Conservation (phyloP, 345 rosid species). For the Eutrema japonicum region DNA sequence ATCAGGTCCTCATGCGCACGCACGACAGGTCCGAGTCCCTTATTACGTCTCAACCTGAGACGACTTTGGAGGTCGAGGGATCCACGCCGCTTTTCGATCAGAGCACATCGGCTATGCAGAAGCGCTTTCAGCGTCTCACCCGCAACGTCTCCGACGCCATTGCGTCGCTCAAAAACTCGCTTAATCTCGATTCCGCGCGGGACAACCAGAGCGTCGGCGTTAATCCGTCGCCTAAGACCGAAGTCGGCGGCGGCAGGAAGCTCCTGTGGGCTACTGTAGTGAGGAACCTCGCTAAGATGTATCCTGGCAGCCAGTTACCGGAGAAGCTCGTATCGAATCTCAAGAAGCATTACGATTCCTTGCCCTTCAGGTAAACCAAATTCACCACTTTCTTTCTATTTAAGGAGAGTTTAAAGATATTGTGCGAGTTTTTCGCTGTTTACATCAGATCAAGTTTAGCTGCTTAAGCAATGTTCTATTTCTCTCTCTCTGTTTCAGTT, state of each 20-base stretch:
- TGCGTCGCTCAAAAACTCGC: slow-evolving; percentile 83
- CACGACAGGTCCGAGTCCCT: slow-evolving; percentile 73
- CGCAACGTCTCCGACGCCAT: slow-evolving; percentile 90
- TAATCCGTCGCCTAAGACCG: slow-evolving; percentile 46
- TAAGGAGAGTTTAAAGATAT: slow-evolving; percentile 15
- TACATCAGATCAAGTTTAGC: slow-evolving; percentile 19
- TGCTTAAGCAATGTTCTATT: slow-evolving; percentile 17
- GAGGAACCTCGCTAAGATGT: slow-evolving; percentile 84
- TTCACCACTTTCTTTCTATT: slow-evolving; percentile 19
- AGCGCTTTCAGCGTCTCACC: slow-evolving; percentile 75
- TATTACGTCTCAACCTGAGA: slow-evolving; percentile 30
- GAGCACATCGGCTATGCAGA: slow-evolving; percentile 67
- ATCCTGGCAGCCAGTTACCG: slow-evolving; percentile 92
- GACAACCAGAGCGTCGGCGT: slow-evolving; percentile 39
- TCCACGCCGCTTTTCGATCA: slow-evolving; percentile 40
- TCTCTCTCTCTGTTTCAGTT: not conserved
- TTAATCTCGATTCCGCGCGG: slow-evolving; percentile 71
- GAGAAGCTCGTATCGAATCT: slow-evolving; percentile 94
- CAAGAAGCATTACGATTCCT: slow-evolving; percentile 92
- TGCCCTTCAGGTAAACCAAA: slow-evolving; percentile 78
- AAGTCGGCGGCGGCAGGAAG: slow-evolving; percentile 60
- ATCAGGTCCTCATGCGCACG: slow-evolving; percentile 90
- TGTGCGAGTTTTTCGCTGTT: slow-evolving; percentile 2
- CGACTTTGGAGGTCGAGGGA: slow-evolving; percentile 28
- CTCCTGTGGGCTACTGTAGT: slow-evolving; percentile 89